Base-by-base conservation (phyloP, 768 basidiomycete species). In the Mycena filopes region DNA sequence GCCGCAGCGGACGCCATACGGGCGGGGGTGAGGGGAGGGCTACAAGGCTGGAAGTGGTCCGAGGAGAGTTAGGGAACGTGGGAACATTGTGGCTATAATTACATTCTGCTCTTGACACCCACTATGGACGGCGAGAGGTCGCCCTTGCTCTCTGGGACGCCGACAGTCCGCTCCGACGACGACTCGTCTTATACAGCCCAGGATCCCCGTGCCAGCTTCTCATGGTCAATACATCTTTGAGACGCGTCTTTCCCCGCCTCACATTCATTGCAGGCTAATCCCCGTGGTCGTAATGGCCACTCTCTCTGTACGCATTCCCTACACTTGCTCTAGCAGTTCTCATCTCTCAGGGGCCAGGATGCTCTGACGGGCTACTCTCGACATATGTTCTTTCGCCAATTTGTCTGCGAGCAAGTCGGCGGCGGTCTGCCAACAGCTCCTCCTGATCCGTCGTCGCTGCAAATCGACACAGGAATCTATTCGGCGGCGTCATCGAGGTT, bases 1-100 rank as follows among this genome's bases (percentile, higher is more conserved):
- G 58, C 28, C 25, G n/a, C n/a, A n/a, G n/a, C n/a, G n/a, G 71
- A 71, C 38, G 74, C 70, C 74, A 76, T 75, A 36, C 15, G 36
- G 36, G 15, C 36, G 36, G 15, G 4, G 36, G 10, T 11, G n/a
- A n/a, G n/a, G n/a, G 11, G 36, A 36, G 36, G 36, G 2, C 10
- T 36, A 11, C 12, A 33, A 33, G 12, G 31, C n/a, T n/a, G n/a
- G n/a, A n/a, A n/a, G n/a, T n/a, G n/a, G n/a, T n/a, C n/a, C n/a
- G n/a, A n/a, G n/a, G n/a, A n/a, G n/a, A n/a, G n/a, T n/a, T n/a
- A n/a, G n/a, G n/a, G n/a, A n/a, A 33, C 33, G 33, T 33, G 33
- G 7, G 33, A 33, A n/a, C n/a, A n/a, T n/a, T n/a, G 36, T 15
- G 33, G 33, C 36, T 36, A 36, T 36, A n/a, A n/a, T 50, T 45